Evolutionary conservation across 164 flowering plant species (phyloP), one percentile per base, ranked within the genome.

Genomic region (Aristolochia californica): DNA sequence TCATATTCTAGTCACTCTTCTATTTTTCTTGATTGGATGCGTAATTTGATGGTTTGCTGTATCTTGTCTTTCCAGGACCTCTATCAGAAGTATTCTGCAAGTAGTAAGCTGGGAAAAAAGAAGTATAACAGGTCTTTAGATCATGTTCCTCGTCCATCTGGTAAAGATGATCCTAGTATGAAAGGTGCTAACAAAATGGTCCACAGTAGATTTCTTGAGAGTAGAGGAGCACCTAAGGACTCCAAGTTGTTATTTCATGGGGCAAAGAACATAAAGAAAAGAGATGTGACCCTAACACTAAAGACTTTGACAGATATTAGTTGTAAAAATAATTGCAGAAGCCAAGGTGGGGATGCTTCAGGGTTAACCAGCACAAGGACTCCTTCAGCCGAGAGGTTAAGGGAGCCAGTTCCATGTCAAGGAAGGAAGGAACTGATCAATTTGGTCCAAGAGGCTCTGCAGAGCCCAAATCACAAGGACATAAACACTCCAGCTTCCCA

Each of bases 311-410:
- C 57, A 24, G 74, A 75, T 43, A 40, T 65, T 51, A 67, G 70
- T 26, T 59, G 66, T 55, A 59, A 73, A 68, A 77, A 61, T 47
- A 48, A 59, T 15, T 59, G 72, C 43, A 71, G 64, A 72, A 83
- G 81, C 68, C 97, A 93, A 69, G 91, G 86, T 62, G 87, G 80
- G 61, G 97, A 89, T 72, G 90, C 80, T 44, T 89, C 99, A 66
- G 96, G 85, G 66, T 68, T 64, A n/a, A 81, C 88, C 49, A 85
- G 88, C 73, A 69, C 82, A 54, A 81, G 71, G 70, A 82, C 88
- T 56, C 77, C 77, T 60, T 83, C 93, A 16, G 83, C 69, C 34
- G 96, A 89, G 66, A 78, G 78, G 68, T 59, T 65, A 27, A 78
- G 83, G 70, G 85, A 87, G 66, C 96, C 90, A n/a, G 24, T 87